Evolutionary conservation across 176 grass and related monocot species (phyloP).

Genomic region (Rhipidocladum racemiflorum): DNA sequence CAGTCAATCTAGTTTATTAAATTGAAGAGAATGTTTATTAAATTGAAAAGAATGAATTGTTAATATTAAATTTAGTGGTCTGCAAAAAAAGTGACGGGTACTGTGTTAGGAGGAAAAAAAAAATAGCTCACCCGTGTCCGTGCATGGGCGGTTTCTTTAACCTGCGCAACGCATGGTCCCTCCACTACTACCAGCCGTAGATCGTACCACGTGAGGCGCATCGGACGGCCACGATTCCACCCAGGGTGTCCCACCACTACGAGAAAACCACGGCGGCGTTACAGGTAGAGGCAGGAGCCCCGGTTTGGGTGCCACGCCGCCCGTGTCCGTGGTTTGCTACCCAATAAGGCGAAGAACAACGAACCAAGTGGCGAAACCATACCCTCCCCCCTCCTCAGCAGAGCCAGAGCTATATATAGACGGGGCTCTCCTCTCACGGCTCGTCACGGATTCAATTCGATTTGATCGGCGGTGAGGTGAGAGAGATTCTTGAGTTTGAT

Average conservation of each 20-base stretch:
- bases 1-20: too few relatives aligned
- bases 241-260: not conserved
- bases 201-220: not conserved
- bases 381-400: not conserved
- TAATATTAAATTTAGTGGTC: too few relatives aligned
- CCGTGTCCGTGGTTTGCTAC: slow-evolving; percentile 33
- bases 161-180: not conserved
- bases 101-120: too few relatives aligned
- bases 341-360: not conserved
- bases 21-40: too few relatives aligned
- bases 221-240: not conserved
- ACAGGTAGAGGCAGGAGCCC: slow-evolving; percentile 30
- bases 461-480: not conserved
- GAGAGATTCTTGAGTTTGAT: not conserved
- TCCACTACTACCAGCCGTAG: not conserved
- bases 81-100: too few relatives aligned
- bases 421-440: not conserved
- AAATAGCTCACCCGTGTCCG: not conserved
- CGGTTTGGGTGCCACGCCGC: slow-evolving; percentile 33
- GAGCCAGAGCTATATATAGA: slow-evolving; percentile 18
- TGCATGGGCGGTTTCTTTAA: not conserved
- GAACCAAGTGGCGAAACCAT: slow-evolving; percentile 14
- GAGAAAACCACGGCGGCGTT: slow-evolving; percentile 28
- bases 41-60: too few relatives aligned
- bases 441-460: not conserved